Percentiles rank a stretch among this genome's conserved stretches.
These are phyloP conservation scores for Hordeum marinum DNA, from an alignment of 176 grass and related monocot species.

Conservation along the genomic window DNA sequence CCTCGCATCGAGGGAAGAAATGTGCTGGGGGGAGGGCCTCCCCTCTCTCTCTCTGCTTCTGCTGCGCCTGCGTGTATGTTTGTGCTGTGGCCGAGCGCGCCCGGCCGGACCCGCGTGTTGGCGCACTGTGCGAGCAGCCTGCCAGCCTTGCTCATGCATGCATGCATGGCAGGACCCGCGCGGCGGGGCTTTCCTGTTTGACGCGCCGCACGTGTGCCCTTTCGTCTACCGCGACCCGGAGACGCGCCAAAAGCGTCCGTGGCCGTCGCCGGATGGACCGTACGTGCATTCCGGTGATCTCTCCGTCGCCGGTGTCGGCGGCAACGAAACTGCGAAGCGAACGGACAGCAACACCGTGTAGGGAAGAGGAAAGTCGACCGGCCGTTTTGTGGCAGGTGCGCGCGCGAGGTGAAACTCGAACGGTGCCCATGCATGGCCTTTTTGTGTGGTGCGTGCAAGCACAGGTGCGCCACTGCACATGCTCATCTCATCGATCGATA, in stretches of 20 bases:
- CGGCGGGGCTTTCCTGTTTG: background rate
- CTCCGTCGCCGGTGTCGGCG: background rate
- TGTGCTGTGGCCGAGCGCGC: background rate
- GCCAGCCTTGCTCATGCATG: background rate
- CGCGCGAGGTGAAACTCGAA: background rate
- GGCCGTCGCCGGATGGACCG: background rate
- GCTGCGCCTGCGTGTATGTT: background rate
- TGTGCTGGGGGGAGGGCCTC: background rate
- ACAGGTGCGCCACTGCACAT: background rate
- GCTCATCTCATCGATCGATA: background rate
- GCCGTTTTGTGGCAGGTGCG: background rate
- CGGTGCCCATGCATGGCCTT: background rate
- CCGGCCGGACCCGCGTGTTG: background rate
- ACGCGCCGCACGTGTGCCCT: background rate
- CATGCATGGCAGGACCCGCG: background rate
- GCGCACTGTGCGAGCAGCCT: background rate
- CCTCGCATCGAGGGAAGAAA: conserved; percentile 16
- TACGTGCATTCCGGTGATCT: background rate
- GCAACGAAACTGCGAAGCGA: background rate
- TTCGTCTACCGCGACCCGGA: background rate
- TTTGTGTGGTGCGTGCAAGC: background rate
- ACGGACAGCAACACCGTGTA: too few relatives aligned
- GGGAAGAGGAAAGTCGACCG: too few relatives aligned
- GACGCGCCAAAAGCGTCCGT: background rate
- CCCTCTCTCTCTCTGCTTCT: background rate